Percentiles rank a stretch among this genome's conserved stretches.
These are phyloP conservation scores for Stropharia rugosoannulata DNA, from an alignment of 768 basidiomycete species.

Conservation along the genomic window DNA sequence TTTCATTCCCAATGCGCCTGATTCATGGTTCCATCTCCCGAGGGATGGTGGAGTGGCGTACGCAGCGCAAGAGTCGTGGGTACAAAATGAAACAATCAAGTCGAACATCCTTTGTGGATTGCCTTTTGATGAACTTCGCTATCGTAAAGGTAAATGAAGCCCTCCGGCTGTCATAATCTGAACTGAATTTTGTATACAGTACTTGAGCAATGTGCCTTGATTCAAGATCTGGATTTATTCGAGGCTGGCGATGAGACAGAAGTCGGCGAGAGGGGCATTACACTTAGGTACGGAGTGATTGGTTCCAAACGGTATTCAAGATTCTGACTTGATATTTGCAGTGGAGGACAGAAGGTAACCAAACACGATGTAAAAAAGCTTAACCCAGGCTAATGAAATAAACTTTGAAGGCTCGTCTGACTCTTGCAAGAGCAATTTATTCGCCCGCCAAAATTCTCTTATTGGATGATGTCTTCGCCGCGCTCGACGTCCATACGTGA, in stretches of 20 bases:
- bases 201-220: constrained; percentile 68
- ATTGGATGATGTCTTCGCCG: constrained; percentile 71
- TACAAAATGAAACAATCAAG: constrained; percentile 69
- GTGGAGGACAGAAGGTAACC: constrained; percentile 27
- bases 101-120: constrained; percentile 82
- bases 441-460: constrained; percentile 57
- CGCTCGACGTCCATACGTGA: constrained; percentile 42
- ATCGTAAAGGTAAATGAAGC: constrained; percentile 33
- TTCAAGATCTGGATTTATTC: constrained; percentile 66
- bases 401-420: constrained; percentile 36
- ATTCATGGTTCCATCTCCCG: constrained; percentile 66
- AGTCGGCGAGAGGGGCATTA: constrained; percentile 69
- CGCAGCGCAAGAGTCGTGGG: constrained; percentile 80
- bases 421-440: constrained; percentile 44
- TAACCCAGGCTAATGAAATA: no score
- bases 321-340: no score
- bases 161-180: no score
- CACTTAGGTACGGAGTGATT: constrained; percentile 24
- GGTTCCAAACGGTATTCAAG: no score
- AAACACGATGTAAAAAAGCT: no score
- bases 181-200: constrained; percentile 50
- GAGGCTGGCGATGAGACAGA: constrained; percentile 65
- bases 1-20: constrained; percentile 46
- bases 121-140: constrained; percentile 66
- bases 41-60: constrained; percentile 66